Evolutionary conservation across 2,329 filamentous ascomycete species (phyloP), one percentile per base, ranked within the genome.

Genomic region (Penicillium brasilianum): DNA sequence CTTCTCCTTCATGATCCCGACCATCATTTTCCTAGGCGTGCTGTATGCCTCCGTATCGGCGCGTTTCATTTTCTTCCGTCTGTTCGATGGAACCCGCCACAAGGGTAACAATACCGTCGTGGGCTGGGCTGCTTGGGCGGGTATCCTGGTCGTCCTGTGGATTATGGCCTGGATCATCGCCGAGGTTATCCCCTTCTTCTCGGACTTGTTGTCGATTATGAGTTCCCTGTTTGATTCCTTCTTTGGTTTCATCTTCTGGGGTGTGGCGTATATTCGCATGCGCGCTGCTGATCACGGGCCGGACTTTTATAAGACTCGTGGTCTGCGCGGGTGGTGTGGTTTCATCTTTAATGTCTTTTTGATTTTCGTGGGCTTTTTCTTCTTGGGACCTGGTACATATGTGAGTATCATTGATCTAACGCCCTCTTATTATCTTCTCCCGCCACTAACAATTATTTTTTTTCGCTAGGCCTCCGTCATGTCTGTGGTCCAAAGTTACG

Each of bases 1-100:
- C 0, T 97, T 96, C 78, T 93, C 90, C 13, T 96, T 97, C 81
- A 97, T 97, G 93, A 90, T 97, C 34, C 93, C 93, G 0, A 97
- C 93, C 0, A 84, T 97, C 66, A 92, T 97, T 72, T 97, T 97
- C 81, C 79, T 97, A 4, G 93, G 93, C 8, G 92, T 96, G 0
- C 78, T 97, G 18, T 97, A 97, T 74, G 93, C 93, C 14, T 95
- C 91, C 0, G 92, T 97, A 1, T 93, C 92, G 4, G 90, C 91
- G 0, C 90, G 93, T 32, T 97, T 97, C 80, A 82, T 97, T 71
- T 96, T 97, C 81, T 96, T 97, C 85, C 90, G 92, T 65, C 74
- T 95, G 18, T 97, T 96, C 77, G 87, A 89, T 59, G 88, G 88
- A 69, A 90, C 92, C 13, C 85, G 84, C 61, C 93, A 97, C 80